Conservation (phyloP, 2,329 filamentous ascomycete genomes). For the Penicillium sp. region DNA sequence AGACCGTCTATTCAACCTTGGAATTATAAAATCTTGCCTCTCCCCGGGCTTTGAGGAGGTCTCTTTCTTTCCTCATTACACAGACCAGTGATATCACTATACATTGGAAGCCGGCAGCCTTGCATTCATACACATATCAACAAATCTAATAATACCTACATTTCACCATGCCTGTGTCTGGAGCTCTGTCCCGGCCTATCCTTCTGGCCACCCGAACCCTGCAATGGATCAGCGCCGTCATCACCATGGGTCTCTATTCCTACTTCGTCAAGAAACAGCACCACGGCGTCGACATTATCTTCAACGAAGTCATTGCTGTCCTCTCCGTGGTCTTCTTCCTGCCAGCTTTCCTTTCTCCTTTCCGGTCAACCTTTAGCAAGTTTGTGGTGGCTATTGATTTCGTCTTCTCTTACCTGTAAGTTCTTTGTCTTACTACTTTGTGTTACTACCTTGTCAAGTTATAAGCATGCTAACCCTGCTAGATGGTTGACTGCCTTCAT, state of each 20-base stretch:
- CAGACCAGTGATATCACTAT: background rate
- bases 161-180: background rate
- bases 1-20: background rate
- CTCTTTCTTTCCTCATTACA: background rate
- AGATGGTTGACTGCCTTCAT: conserved; percentile 49
- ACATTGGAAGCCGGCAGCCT: background rate
- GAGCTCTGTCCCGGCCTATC: conserved; percentile 21
- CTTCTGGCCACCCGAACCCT: conserved; percentile 28
- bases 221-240: conserved; percentile 37
- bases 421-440: no score
- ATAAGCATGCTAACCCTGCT: background rate
- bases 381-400: conserved; percentile 40
- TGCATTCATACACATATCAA: background rate
- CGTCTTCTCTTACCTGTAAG: conserved; percentile 45
- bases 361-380: conserved; percentile 34
- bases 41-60: background rate
- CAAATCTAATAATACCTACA: background rate
- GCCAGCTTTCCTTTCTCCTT: conserved; percentile 39
- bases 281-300: conserved; percentile 33
- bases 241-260: conserved; percentile 40
- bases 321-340: conserved; percentile 41
- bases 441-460: background rate
- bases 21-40: background rate
- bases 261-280: conserved; percentile 35
- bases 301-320: conserved; percentile 37